phyloP scores from a whole-genome alignment of 1,284 basidiomycete species.

The Ustilago xerochloae region DNA sequence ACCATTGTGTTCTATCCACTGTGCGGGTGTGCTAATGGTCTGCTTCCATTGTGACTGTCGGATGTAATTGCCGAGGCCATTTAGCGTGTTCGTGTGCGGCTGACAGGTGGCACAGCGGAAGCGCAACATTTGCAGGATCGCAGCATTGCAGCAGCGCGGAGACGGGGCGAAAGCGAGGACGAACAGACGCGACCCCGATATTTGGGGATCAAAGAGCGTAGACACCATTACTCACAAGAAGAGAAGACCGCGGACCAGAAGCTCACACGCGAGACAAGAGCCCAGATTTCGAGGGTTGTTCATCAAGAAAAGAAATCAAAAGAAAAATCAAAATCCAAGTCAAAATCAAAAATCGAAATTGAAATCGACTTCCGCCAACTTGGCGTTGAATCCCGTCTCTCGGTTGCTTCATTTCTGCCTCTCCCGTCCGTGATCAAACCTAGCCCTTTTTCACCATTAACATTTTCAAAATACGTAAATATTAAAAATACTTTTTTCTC shows the following conservation, averaged over 20 bases:
- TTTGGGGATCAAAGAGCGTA: background rate
- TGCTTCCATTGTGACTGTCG: background rate
- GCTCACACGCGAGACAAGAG: background rate
- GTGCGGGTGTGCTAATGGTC: background rate
- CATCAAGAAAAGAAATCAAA: background rate
- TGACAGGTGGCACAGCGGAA: background rate
- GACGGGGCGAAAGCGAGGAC: too few species aligned
- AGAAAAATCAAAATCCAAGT: background rate
- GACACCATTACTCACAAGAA: too few species aligned
- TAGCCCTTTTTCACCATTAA: background rate
- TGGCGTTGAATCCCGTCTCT: background rate
- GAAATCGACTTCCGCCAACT: background rate
- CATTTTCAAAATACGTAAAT: too few species aligned
- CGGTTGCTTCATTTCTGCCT: background rate
- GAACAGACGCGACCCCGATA: background rate
- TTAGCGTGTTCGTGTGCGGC: conserved; percentile 3
- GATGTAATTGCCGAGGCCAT: background rate
- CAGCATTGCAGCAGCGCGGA: background rate
- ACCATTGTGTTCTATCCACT: background rate
- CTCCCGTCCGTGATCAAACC: background rate
- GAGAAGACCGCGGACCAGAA: background rate
- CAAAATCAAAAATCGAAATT: background rate
- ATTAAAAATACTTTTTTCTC: too few species aligned
- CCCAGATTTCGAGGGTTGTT: conserved; percentile 3
- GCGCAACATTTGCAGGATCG: too few species aligned